phyloP scores from a whole-genome alignment of 179 eudicot species.

The Beta lomatogona region DNA sequence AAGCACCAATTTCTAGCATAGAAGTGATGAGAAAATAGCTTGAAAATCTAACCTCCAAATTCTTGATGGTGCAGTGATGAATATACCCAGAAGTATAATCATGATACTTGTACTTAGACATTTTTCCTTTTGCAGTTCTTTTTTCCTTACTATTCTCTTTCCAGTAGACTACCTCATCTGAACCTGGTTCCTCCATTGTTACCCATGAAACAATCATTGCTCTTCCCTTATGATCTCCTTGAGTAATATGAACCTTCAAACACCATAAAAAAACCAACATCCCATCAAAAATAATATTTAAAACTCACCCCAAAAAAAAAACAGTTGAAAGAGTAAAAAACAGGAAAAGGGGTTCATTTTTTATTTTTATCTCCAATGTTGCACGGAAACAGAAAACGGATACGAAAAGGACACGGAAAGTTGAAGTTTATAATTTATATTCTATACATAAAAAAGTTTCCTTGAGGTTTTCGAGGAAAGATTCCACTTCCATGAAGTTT shows the following conservation, averaged over 20 bases:
- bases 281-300: not conserved
- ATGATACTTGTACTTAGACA: conserved; percentile 32
- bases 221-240: conserved; percentile 41
- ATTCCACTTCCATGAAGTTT: too few relatives aligned
- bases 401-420: too few relatives aligned
- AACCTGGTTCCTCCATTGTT: conserved; percentile 33
- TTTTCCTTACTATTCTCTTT: conserved; percentile 23
- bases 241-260: conserved; percentile 42
- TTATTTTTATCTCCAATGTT: too few relatives aligned
- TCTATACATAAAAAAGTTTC: too few relatives aligned
- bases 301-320: not conserved
- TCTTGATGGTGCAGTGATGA: conserved; percentile 38
- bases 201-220: conserved; percentile 44
- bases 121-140: conserved; percentile 24
- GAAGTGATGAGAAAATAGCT: not conserved
- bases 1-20: not conserved
- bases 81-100: conserved; percentile 42
- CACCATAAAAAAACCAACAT: not conserved
- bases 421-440: too few relatives aligned
- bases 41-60: conserved; percentile 35
- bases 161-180: conserved; percentile 32
- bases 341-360: too few relatives aligned
- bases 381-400: too few relatives aligned
- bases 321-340: not conserved
- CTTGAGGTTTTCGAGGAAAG: too few relatives aligned